Conservation (phyloP, 495 filamentous ascomycete species). For the Aspergillus incahuasiensis region DNA sequence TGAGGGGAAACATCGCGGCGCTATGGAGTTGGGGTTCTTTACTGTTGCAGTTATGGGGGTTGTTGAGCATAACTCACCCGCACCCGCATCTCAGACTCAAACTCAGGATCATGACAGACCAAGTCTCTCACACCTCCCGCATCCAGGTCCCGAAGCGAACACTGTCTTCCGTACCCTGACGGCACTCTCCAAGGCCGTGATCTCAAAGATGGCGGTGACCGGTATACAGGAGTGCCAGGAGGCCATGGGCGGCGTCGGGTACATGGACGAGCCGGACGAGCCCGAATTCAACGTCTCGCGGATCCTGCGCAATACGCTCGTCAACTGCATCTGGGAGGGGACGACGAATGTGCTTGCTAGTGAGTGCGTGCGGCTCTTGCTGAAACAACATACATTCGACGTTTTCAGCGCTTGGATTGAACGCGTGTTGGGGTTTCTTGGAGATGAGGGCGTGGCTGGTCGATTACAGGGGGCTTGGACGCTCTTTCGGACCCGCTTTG, state of each 20-base stretch:
- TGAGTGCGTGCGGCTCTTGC: constrained; percentile 56
- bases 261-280: constrained; percentile 52
- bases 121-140: constrained; percentile 24
- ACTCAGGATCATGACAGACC: too few species aligned
- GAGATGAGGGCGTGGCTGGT: background rate
- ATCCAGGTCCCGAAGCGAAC: constrained; percentile 21
- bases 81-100: too few species aligned
- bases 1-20: constrained; percentile 49
- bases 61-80: too few species aligned
- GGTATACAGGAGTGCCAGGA: constrained; percentile 64
- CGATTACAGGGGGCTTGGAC: background rate
- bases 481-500: constrained; percentile 13
- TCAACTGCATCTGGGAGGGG: constrained; percentile 71
- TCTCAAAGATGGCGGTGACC: constrained; percentile 49
- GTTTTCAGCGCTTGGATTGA: constrained; percentile 28
- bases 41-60: constrained; percentile 53
- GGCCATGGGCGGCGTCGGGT: constrained; percentile 70
- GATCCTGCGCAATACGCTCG: constrained; percentile 59
- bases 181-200: constrained; percentile 60
- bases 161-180: constrained; percentile 61
- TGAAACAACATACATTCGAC: constrained; percentile 38
- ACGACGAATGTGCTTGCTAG: constrained; percentile 66
- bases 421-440: constrained; percentile 9
- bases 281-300: constrained; percentile 59
- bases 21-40: constrained; percentile 59